A percentile compares a stretch with the other conserved stretches of the same genome.
phyloP scores from a whole-genome alignment of 139 green algal genomes.

The Chlorella sp. region DNA sequence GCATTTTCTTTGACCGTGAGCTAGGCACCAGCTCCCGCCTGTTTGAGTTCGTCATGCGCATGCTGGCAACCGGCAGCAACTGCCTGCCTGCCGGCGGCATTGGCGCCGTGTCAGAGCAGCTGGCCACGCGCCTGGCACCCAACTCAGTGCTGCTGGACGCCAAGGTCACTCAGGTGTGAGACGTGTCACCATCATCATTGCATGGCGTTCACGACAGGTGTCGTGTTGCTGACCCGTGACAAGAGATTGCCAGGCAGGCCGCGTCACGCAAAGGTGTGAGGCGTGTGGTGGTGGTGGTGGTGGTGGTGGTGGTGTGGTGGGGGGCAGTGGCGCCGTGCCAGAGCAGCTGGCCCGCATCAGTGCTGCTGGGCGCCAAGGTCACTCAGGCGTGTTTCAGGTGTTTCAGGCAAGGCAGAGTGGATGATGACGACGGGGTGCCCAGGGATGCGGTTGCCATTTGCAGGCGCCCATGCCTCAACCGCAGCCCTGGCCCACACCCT shows the following conservation, averaged over 20 bases:
- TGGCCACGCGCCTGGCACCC: conserved; percentile 43
- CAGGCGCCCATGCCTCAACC: too few relatives aligned
- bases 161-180: conserved; percentile 17
- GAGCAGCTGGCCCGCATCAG: conserved; percentile 65
- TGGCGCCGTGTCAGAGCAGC: conserved; percentile 77
- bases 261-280: too few relatives aligned
- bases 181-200: too few relatives aligned
- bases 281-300: not conserved
- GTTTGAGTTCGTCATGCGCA: conserved; percentile 95
- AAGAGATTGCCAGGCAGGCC: too few relatives aligned
- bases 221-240: not conserved
- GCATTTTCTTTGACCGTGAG: conserved; percentile 95
- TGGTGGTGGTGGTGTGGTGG: too few relatives aligned
- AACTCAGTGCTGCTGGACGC: conserved; percentile 15
- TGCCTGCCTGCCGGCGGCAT: conserved; percentile 90
- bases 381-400: conserved; percentile 15
- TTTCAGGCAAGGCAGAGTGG: too few relatives aligned
- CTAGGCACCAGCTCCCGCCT: conserved; percentile 75
- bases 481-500: too few relatives aligned
- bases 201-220: too few relatives aligned
- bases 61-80: conserved; percentile 86
- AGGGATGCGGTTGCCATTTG: too few relatives aligned
- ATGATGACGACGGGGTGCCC: too few relatives aligned
- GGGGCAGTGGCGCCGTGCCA: conserved; percentile 83
- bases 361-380: conserved; percentile 21